Base-by-base conservation (phyloP, 1,284 basidiomycete genomes). In the Meira nashicola region DNA sequence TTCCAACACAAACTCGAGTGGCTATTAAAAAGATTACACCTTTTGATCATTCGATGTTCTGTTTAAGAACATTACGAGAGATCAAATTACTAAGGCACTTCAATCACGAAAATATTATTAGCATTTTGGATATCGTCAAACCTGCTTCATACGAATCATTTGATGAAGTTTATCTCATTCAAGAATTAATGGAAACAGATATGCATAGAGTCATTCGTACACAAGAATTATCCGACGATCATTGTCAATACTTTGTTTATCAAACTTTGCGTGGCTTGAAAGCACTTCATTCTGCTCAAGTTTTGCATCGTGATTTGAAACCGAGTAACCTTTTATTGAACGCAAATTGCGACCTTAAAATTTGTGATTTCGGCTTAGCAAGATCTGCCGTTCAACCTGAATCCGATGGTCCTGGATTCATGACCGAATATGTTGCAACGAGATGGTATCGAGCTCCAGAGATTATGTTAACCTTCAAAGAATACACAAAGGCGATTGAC, bases 261-360 rank as follows among this genome's bases (percentile, higher is more conserved):
- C 89, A 92, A 78, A 93, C 90, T 0, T 85, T 95, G 15, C 87
- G 93, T 47, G 93, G 91, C 0, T 63, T 97, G 76, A 96, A 96
- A 79, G 92, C 92, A 0, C 82, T 96, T 3, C 92, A 96, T 77
- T 91, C 89, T 0, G 92, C 93, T 12, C 90, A 92, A 6, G 91
- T 96, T 66, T 88, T 95, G 68, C 92, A 96, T 78, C 88, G 93
- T 60, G 92, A 96, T 79, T 85, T 96, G 67, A 96, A 96, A 80
- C 92, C 92, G 0, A 92, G 91, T 38, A 96, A 96, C 73, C 83
- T 95, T 8, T 85, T 95, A n/a, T 83, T 96, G 57, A 95, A 95
- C 73, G 90, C 91, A 64, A 94, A 96, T 79, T 96, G 93, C 74
- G 93, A 96, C 77, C 85, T 96, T 66, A 70, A 70, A 50, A 61